Evolutionary conservation across 768 basidiomycete genomes (phyloP).

Genomic region (Pilatotrama ljubarskyi): DNA sequence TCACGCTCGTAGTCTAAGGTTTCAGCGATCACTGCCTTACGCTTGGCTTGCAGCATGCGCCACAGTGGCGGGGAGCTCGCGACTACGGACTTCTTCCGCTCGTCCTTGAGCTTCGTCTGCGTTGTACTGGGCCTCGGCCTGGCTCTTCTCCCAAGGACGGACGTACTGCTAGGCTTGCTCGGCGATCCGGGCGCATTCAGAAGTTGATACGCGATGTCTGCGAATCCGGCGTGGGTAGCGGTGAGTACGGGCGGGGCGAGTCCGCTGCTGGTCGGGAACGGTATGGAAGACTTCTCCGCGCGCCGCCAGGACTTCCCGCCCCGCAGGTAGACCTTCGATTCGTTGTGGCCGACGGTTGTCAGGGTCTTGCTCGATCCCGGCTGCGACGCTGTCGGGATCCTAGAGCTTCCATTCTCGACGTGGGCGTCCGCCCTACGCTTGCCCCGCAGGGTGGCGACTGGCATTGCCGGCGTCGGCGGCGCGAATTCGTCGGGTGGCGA

Average conservation of each 20-base stretch:
- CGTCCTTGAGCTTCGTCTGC: neutral
- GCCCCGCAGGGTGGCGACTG: constrained; percentile 6
- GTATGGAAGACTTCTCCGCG: constrained; percentile 3
- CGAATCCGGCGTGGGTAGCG: constrained; percentile 9
- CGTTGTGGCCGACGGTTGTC: neutral
- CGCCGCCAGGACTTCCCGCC: neutral
- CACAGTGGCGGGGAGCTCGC: constrained; percentile 9
- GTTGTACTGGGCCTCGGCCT: constrained; percentile 6
- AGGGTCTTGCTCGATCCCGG: neutral
- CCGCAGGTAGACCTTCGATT: neutral
- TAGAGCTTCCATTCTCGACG: constrained; percentile 14
- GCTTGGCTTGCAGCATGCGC: constrained; percentile 7
- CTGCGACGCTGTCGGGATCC: constrained; percentile 2
- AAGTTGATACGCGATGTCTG: neutral
- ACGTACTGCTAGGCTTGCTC: neutral
- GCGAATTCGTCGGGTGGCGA: neutral
- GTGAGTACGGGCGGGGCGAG: constrained; percentile 10
- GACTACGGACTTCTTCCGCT: neutral
- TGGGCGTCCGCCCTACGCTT: constrained; percentile 13
- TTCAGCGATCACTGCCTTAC: constrained; percentile 13
- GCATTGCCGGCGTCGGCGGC: constrained; percentile 11
- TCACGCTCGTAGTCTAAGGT: constrained; percentile 21
- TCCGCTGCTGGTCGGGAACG: constrained; percentile 13
- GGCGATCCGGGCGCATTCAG: neutral
- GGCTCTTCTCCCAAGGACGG: neutral